Base-by-base conservation (phyloP, 352 stramenopile genomes). In the Elongisporangium undulatum region DNA sequence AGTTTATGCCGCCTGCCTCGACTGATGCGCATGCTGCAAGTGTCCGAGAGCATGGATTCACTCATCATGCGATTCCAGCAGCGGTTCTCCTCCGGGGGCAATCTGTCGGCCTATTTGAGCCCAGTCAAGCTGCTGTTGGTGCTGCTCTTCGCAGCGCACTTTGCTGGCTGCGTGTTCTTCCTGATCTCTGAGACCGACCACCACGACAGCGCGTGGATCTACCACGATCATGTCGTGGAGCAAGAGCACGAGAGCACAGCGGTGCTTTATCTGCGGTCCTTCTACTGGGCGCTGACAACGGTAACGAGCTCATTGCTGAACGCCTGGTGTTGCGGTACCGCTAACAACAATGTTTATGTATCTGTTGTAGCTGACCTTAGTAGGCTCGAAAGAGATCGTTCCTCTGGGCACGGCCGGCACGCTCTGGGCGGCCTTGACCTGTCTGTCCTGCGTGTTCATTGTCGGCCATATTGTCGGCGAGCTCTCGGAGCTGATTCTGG, bases 261-360 rank as follows among this genome's bases (percentile, higher is more conserved):
- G 4, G 72, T 88, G 9, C 45, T 89, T 20, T 93, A 93, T 50
- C 67, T 93, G 10, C 81, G 83, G 8, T 69, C 77, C 4, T 89
- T 87, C 55, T 93, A 93, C 59, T 93, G 83, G 83, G 79, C 83
- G 0, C 58, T 93, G 19, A 90, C 79, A 4, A 91, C 81, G 57
- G 77, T 86, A 69, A 29, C 55, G 61, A 21, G 9, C 15, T 41
- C 13, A 6, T 26, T 26, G 22, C 56, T 50, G 13, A 1, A 10
- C n/a, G 45, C 26, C 2, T 55, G 20, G 23, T 34, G 7, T 45
- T 50, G 13, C 15, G 38, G 34, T 45, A 50, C 45, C 55, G n/a
- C 38, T 29, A 38, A 17, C 51, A 9, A 20, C 56, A 17, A 59
- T 34, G 50, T 15, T 39, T 68, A 26, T 67, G n/a, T 51, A 13